Percentiles rank a stretch among this genome's conserved stretches.
Conservation (phyloP, 1,139 yeast species). For the Candida sanyaensis region DNA sequence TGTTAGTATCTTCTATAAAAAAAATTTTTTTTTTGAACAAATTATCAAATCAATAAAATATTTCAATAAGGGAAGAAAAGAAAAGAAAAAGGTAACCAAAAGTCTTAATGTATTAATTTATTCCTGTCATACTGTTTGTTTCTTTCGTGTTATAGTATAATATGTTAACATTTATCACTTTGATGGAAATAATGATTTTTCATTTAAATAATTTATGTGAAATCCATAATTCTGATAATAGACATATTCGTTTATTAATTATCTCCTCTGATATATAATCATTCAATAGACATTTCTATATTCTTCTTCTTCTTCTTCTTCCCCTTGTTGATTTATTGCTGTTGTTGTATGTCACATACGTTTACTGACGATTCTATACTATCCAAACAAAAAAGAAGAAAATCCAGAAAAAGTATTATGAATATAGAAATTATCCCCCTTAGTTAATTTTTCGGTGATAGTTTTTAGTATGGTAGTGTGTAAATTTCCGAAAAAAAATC, state of each 20-base stretch:
- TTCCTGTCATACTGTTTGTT: too few species aligned
- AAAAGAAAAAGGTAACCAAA: too few species aligned
- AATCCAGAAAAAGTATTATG: constrained; percentile 2
- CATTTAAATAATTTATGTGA: too few species aligned
- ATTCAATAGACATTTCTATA: background rate
- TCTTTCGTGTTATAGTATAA: background rate
- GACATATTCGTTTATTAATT: too few species aligned
- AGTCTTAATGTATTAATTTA: too few species aligned
- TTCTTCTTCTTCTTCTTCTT: too few species aligned
- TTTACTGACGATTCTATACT: constrained; percentile 17
- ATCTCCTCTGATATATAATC: too few species aligned
- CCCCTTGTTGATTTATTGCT: background rate
- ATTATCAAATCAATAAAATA: too few species aligned
- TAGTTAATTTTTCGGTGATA: constrained; percentile 3
- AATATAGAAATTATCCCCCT: constrained; percentile 1
- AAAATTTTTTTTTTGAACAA: too few species aligned
- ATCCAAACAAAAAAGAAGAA: constrained; percentile 13
- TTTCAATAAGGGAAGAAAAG: background rate
- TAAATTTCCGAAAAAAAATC: background rate
- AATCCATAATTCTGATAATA: too few species aligned
- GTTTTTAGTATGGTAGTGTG: constrained; percentile 5
- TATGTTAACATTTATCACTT: background rate
- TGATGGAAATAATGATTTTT: too few species aligned
- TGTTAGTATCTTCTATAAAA: too few species aligned
- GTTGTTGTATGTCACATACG: constrained; percentile 10